These are phyloP conservation scores for Kregervanrija fluxuum DNA, from an alignment of 805 yeast genomes.

Conservation along the genomic window DNA sequence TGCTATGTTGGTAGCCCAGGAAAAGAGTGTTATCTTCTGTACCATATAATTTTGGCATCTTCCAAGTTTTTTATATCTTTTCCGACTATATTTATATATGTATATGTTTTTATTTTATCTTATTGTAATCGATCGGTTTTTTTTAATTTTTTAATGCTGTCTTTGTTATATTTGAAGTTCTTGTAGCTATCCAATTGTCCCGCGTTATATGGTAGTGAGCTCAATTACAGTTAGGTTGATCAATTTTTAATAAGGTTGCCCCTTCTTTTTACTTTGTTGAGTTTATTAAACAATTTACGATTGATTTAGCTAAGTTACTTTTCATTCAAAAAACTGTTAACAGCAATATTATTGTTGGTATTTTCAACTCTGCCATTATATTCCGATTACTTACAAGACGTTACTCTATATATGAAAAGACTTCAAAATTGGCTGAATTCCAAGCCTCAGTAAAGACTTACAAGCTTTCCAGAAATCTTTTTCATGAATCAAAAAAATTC, in stretches of 20 bases:
- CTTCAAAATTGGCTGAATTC: conserved; percentile 17
- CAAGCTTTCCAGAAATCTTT: conserved; percentile 11
- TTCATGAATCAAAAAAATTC: conserved; percentile 4
- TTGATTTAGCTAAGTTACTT: conserved; percentile 8
- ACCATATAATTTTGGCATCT: conserved; percentile 1
- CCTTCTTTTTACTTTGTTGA: no score
- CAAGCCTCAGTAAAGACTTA: conserved; percentile 18
- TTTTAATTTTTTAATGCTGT: no score
- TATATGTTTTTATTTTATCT: no score
- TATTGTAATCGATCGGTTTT: no score
- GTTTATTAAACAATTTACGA: no score
- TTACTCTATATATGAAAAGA: conserved; percentile 19
- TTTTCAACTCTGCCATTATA: conserved; percentile 19
- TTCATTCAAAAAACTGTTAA: conserved; percentile 14
- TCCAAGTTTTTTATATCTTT: no score
- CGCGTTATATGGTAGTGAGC: no score
- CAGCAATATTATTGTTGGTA: conserved; percentile 15
- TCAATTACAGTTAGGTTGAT: no score
- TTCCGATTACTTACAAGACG: conserved; percentile 23
- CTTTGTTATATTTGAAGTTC: no score
- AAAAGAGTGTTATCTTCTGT: conserved; percentile 13
- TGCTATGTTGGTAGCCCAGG: conserved; percentile 11
- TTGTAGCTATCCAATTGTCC: no score
- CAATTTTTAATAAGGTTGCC: no score
- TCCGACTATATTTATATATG: no score